phyloP scores from a whole-genome alignment of 2,329 filamentous ascomycete genomes.

The Pyrenophora tritici-repentis region DNA sequence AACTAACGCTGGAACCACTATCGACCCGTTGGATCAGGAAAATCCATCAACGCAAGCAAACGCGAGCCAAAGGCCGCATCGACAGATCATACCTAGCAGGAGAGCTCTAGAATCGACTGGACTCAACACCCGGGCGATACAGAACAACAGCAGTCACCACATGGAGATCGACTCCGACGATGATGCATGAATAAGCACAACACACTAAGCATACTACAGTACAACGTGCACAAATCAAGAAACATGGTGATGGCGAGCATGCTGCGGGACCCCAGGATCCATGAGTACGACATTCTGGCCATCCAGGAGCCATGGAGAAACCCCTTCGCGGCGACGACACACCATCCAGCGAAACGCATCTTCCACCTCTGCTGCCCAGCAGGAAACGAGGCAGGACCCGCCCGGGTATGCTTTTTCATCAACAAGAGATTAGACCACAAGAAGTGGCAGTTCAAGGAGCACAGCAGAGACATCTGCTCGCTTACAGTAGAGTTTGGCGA shows the following conservation, averaged over 20 bases:
- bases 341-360: constrained; percentile 24
- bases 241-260: no score
- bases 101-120: constrained; percentile 14
- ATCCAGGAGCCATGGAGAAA: constrained; percentile 22
- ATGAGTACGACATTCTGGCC: constrained; percentile 28
- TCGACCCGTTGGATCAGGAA: constrained; percentile 3
- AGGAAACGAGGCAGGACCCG: constrained; percentile 2
- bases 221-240: no score
- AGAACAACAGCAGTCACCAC: constrained; percentile 9
- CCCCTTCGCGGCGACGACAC: constrained; percentile 13
- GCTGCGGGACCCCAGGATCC: constrained; percentile 14
- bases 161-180: constrained; percentile 15
- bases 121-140: constrained; percentile 1
- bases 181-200: constrained; percentile 16
- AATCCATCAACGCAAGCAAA: not conserved
- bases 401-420: constrained; percentile 32
- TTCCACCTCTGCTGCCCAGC: constrained; percentile 25
- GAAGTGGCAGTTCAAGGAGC: constrained; percentile 17
- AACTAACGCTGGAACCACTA: constrained; percentile 8
- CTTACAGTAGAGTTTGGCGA: constrained; percentile 7
- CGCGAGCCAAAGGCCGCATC: constrained; percentile 9
- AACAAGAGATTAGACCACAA: constrained; percentile 28
- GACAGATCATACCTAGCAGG: constrained; percentile 7
- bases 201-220: constrained; percentile 28
- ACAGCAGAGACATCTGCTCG: constrained; percentile 23